Base-by-base conservation (phyloP, 768 basidiomycete genomes). In the Boletus reticuloceps region DNA sequence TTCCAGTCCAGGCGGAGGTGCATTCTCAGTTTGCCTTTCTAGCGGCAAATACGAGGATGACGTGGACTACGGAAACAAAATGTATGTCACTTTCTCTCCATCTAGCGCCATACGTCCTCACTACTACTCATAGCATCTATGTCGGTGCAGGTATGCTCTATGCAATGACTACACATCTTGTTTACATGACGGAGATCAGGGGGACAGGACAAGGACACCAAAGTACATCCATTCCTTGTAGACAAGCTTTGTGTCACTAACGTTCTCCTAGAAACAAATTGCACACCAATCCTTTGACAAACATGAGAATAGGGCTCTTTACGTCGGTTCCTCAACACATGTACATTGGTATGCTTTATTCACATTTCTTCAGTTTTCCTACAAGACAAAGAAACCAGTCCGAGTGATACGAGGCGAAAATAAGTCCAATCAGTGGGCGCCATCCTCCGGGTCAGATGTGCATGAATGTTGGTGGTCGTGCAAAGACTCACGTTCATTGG, bases 381-480 rank as follows among this genome's bases (percentile, higher is more conserved):
- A 1, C 19, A 0, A 50, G 16, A 74, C 64, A 1, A 63, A 54
- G 34, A 63, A 60, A 14, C 75, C 74, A 0, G 73, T 77, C 1
- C 70, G 76, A 42, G 76, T 77, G 13, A 39, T 75, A 27, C 66
- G 76, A n/a, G 73, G 75, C n/a, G 59, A 22, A 31, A 61, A 44
- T n/a, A 10, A 32, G 0, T 4, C 11, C 2, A 67, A 41, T 37
- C 20, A 17, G 43, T 71, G 64, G 36, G 40, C 71, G 5, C 69
- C 69, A 0, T 0, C 17, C 29, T 29, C 29, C 7, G 29, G 29
- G 29, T 29, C 29, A 29, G 29, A 29, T 9, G 9, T 22, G 1
- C 17, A 13, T 7, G 16, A 11, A 31, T 19, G 9, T 46, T 10
- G 14, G 22, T 31, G 7, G 34, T 22, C 19, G 17, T 36, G 13